Base-by-base conservation (phyloP, 441 rosid species). In the Daphne laureola region DNA sequence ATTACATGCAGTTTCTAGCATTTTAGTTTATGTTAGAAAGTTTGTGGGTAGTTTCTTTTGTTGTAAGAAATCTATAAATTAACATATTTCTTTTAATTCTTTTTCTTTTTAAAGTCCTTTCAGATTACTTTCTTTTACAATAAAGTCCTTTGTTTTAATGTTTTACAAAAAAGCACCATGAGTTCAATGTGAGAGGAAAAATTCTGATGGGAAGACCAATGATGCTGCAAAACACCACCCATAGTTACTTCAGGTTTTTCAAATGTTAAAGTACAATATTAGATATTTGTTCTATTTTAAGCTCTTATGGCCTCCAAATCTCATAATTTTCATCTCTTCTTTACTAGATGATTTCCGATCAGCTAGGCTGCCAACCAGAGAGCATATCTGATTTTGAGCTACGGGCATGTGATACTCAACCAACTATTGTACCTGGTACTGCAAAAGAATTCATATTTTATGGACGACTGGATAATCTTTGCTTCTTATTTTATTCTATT, bases 321-420 rank as follows among this genome's bases (percentile, higher is more conserved):
- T 42, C 46, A 49, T 42, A 18, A 18, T 18, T 18, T 44, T 57
- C 67, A 56, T 66, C 16, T 58, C 51, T 62, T 47, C 49, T 47
- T 65, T 51, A 31, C 45, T 67, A 94, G 96, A 75, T 82, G 63
- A 78, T 94, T 49, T 95, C 95, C 26, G 58, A 55, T 47, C 72
- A 79, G 45, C 67, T 83, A 54, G 81, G 86, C 21, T 94, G 96
- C 66, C 61, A 71, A 58, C 78, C 88, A 38, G 84, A 73, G 46
- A 86, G 76, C 70, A 94, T 90, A 64, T 86, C 80, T 50, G 96
- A 94, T 70, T 90, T 94, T 77, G 99, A 94, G 74, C 74, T 94
- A 73, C 99, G 90, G 86, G 94, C 87, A 49, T 94, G 99, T 61
- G 99, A 94, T 70, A 86, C 98, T 58, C 99, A 94, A 67, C 96